Evolutionary conservation across 2,329 filamentous ascomycete genomes (phyloP), one percentile per base, ranked within the genome.

Genomic region (Alternaria sp.): DNA sequence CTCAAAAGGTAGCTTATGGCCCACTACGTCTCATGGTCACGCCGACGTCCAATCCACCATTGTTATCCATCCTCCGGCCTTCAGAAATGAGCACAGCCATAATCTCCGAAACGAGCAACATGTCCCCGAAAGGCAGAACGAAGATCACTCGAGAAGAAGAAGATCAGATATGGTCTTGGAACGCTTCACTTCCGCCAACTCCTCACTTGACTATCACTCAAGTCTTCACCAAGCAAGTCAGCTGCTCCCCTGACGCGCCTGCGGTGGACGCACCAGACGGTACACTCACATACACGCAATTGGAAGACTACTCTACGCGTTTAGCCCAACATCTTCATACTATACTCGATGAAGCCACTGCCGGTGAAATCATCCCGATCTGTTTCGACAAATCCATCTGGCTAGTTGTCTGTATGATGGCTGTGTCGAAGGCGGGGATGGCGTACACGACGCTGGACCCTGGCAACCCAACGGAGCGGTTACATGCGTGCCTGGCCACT

Each of bases 311-410:
- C 19, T 58, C 56, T 28, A 51, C 56, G 12, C 56, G 46, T 10
- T 23, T 58, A 23, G 56, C 56, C 5, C 32, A 21, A 11, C 46
- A 58, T 58, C 46, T 52, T 12, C 46, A 47, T 36, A 58, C 21
- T 11, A 52, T 30, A 15, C 46, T 58, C 23, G 43, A 25, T 15
- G 23, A 51, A 13, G 43, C 50, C 23, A 51, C 30, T 10, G 49
- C 56, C 10, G 46, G 44, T 43, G 25, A 58, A 19, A 44, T 58
- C n/a, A 47, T 58, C 8, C 56, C 56, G 13, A 58, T 58, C 25
- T 58, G 56, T 43, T 58, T 58, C 56, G 56, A 58, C 23, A 58
- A 58, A 13, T 58, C 56, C 9, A 58, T 51, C 46, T 58, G 56
- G 56, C 46, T 58, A 11, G 10, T 58, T 15, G 56, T 58, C 46